A percentile compares a stretch with the other conserved stretches of the same genome.
These are phyloP conservation scores for Phytophthora agathidicida DNA, from an alignment of 352 stramenopile species.

Conservation along the genomic window DNA sequence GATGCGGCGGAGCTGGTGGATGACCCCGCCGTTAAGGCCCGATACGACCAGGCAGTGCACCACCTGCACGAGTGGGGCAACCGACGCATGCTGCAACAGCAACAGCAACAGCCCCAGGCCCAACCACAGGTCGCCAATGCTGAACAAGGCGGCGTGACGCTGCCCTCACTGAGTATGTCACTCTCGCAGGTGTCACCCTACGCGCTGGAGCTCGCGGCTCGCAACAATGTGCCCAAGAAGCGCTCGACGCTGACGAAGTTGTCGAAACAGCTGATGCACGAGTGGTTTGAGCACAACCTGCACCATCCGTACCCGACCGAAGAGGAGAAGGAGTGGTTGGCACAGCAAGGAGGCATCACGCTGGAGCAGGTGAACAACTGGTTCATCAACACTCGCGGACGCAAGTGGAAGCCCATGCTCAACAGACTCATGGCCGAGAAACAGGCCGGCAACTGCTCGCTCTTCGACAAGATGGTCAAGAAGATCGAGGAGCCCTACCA, in stretches of 20 bases:
- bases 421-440: constrained; percentile 74
- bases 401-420: constrained; percentile 89
- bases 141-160: neutral
- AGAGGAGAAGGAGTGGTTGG: constrained; percentile 81
- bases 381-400: constrained; percentile 88
- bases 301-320: constrained; percentile 88
- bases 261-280: constrained; percentile 72
- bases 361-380: constrained; percentile 91
- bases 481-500: constrained; percentile 82
- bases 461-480: constrained; percentile 82
- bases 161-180: constrained; percentile 25
- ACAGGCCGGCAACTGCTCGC: constrained; percentile 55
- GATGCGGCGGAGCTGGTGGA: constrained; percentile 23
- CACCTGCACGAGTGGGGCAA: constrained; percentile 43
- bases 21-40: constrained; percentile 29
- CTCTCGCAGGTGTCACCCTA: constrained; percentile 37
- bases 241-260: constrained; percentile 77
- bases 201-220: constrained; percentile 39
- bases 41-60: constrained; percentile 32
- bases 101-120: constrained; percentile 1
- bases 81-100: constrained; percentile 32
- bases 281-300: constrained; percentile 87
- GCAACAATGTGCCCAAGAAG: constrained; percentile 60
- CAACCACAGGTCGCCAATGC: neutral
- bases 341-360: constrained; percentile 71